Base-by-base conservation (phyloP, 176 grass and related monocot species). In the Oryza longistaminata region DNA sequence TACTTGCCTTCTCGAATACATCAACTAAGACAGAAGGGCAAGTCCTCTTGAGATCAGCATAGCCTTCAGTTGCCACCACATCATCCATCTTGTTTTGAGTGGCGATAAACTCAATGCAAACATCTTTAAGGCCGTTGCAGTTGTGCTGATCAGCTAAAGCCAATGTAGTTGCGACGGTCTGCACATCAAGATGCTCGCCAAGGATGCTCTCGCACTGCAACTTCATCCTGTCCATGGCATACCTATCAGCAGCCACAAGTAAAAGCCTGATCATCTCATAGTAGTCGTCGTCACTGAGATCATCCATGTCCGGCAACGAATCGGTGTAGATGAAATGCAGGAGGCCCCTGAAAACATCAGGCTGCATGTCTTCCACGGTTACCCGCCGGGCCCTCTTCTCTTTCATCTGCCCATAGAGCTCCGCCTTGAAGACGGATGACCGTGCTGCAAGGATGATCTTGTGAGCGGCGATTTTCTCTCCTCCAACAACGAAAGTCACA, bases 321-420 rank as follows among this genome's bases (percentile, higher is more conserved):
- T 88, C 80, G 1, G 31, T 35, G 13, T 83, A 88, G 11, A 83
- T 71, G 80, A 78, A 89, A 31, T 81, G 68, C 5, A 89, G 87
- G n/a, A 89, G 66, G 2, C n/a, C 49, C 42, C 15, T 85, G 22
- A 83, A 83, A 37, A 89, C 81, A 16, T 11, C 3, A 5, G 34
- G 34, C 4, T 35, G 34, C 34, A 35, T 35, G 34, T 35, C 34
- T 35, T 35, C 34, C 34, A 89, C 45, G n/a, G 22, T 19, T 9
- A 89, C 70, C 4, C 27, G 13, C 9, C 17, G 26, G 19, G 34
- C 48, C 7, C n/a, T 42, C 5, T 4, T 80, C 52, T 31, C 26
- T 3, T 10, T 52, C 72, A 74, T 74, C 72, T 7, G 72, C 1
- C 72, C 72, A 29, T 33, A 74, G 44, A 74, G 7, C 45, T 74